Base-by-base conservation (phyloP, 805 yeast species). In the Zygoascus flipseniorum region DNA sequence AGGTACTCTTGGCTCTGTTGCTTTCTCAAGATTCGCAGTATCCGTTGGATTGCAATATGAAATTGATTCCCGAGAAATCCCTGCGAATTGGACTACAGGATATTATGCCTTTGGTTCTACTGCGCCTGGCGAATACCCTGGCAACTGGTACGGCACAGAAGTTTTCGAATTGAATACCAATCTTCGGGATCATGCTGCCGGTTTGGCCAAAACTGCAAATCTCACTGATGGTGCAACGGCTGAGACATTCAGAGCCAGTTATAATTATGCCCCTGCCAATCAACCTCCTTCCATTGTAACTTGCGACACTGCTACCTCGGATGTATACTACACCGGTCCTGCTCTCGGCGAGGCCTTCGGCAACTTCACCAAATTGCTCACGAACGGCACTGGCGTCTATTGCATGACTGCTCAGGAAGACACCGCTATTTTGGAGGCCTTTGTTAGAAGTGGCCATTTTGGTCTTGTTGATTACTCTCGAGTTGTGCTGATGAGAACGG, bases 361-460 rank as follows among this genome's bases (percentile, higher is more conserved):
- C 26, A 72, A 72, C 64, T 76, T 70, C 62, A 73, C 83, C 37
- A 56, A 59, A 14, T 58, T 80, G 57, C 65, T 81, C 64, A 76
- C 85, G 58, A 82, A 82, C 61, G 82, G 81, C 52, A 73, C 82
- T 41, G 85, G 79, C 28, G 68, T 67, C 13, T 82, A 80, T 71
- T 79, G 85, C 65, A 64, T 81, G 44, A 76, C 85, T 46, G 84
- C 83, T 52, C 85, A 81, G 66, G 87, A 82, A 66, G 87, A 82
- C 63, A 78, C 80, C 63, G 86, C 86, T 16, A 71, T 82, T 14
- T 74, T 82, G 62, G 85, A 81, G 65, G 79, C 80, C 8, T 66
- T 82, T 53, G 60, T 79, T 47, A 76, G 87, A 70, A 74, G 76
- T 62, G 78, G 77, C 56, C 70, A 69, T 55, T 72, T 70, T 58